Evolutionary conservation across 2,329 filamentous ascomycete species (phyloP).

Genomic region (Colletotrichum melonis): DNA sequence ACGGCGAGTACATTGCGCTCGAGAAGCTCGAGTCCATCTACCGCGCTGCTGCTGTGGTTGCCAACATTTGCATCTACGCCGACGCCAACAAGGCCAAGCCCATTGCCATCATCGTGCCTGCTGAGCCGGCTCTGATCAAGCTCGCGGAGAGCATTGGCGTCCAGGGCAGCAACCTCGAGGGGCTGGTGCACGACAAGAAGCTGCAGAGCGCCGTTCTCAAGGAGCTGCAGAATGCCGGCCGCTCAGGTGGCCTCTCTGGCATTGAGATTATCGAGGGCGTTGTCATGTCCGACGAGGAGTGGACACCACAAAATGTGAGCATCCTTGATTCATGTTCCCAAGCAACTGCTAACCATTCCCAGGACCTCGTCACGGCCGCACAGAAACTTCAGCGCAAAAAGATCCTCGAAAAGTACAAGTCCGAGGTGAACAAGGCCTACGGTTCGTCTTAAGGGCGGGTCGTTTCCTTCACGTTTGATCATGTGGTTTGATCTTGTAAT

Average conservation of each 20-base stretch:
- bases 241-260: slow-evolving; percentile 69
- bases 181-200: slow-evolving; percentile 76
- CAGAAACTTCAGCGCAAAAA: slow-evolving; percentile 79
- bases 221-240: slow-evolving; percentile 71
- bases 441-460: slow-evolving; percentile 42
- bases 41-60: slow-evolving; percentile 61
- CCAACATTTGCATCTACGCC: slow-evolving; percentile 68
- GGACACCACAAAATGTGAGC: slow-evolving; percentile 80
- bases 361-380: slow-evolving; percentile 75
- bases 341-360: slow-evolving; percentile 41
- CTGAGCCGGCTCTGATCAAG: slow-evolving; percentile 66
- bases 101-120: slow-evolving; percentile 67
- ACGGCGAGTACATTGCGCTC: slow-evolving; percentile 85
- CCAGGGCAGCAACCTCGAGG: slow-evolving; percentile 68
- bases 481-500: slow-evolving; percentile 15
- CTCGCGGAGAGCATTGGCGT: slow-evolving; percentile 57
- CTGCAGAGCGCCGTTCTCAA: slow-evolving; percentile 71
- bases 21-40: slow-evolving; percentile 74
- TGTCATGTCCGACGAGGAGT: slow-evolving; percentile 78
- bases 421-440: slow-evolving; percentile 72
- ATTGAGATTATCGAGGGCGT: slow-evolving; percentile 80
- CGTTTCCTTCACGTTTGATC: neutral
- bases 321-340: neutral
- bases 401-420: slow-evolving; percentile 71
- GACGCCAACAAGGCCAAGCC: slow-evolving; percentile 63